Base-by-base conservation (phyloP, 306 rosid genomes). In the Senna tora region DNA sequence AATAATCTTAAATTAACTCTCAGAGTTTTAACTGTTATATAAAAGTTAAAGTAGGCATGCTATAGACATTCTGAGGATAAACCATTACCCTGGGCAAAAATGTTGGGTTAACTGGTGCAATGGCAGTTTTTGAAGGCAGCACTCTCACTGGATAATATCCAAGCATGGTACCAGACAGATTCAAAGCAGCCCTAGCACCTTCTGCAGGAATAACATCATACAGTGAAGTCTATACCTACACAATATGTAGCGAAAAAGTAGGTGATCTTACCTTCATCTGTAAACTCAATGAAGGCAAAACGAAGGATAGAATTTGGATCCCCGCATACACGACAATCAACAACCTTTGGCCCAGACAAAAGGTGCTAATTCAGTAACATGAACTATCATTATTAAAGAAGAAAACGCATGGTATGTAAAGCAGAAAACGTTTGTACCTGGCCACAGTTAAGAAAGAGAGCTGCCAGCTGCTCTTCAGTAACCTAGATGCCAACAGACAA, bases 71-170 rank as follows among this genome's bases (percentile, higher is more conserved):
- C 50, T 10, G 5, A 34, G 45, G 16, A 22, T 47, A 64, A 72
- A 73, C 22, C 42, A 79, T 83, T 84, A 94, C 97, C 96, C 97
- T 91, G 20, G 99, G 99, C 83, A 94, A 84, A 87, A 82, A 91
- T 49, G 97, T 83, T 19, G 97, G 99, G 69, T 94, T 89, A 70
- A 94, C 99, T 9, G 97, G 99, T 46, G 99, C 97, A 81, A 94
- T 94, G 55, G 97, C 99, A 82, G 99, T 94, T 80, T 94, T 94
- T 50, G 97, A 94, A 81, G 99, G 99, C 59, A 94, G 97, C 80
- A 94, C 97, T 80, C 93, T 84, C 50, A 94, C 83, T 1, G 97
- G 97, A 20, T 91, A 94, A 63, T 83, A 91, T 9, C 99, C 99
- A 20, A 94, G 96, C 94, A 94, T 90, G 34, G 99, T 94, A 58